Conservation (phyloP, 768 basidiomycete species). For the Auricularia auricula-judae region DNA sequence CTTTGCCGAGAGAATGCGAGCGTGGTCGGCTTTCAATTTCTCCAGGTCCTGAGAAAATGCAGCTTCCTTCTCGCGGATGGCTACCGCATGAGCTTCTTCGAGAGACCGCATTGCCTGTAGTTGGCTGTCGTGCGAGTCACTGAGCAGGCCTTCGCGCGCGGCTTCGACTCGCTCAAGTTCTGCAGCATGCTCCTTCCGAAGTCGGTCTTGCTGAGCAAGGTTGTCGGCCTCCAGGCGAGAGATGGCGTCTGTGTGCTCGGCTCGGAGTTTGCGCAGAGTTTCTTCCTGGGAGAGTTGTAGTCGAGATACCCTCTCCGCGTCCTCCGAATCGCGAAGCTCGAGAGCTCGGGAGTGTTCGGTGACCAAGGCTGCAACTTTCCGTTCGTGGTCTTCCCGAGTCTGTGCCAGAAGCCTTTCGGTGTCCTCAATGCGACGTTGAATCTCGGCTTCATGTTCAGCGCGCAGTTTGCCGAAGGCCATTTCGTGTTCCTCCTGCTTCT, state of each 20-base stretch:
- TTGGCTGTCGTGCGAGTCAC: slow-evolving; percentile 63
- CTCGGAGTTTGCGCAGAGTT: slow-evolving; percentile 63
- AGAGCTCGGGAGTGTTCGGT: slow-evolving; percentile 44
- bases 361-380: slow-evolving; percentile 32
- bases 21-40: slow-evolving; percentile 53
- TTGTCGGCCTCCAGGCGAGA: slow-evolving; percentile 34
- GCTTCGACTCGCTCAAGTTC: slow-evolving; percentile 68
- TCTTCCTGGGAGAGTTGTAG: slow-evolving; percentile 80
- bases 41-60: slow-evolving; percentile 56
- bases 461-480: slow-evolving; percentile 45
- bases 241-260: slow-evolving; percentile 39
- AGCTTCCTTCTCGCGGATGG: slow-evolving; percentile 54
- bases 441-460: slow-evolving; percentile 40
- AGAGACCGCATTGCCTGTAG: slow-evolving; percentile 50
- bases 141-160: slow-evolving; percentile 58
- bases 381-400: slow-evolving; percentile 44
- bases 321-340: slow-evolving; percentile 52
- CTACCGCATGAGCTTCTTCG: slow-evolving; percentile 61
- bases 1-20: slow-evolving; percentile 37
- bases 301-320: slow-evolving; percentile 44
- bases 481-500: slow-evolving; percentile 45
- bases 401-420: slow-evolving; percentile 38
- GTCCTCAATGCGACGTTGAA: slow-evolving; percentile 44
- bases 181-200: slow-evolving; percentile 66
- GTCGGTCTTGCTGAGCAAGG: slow-evolving; percentile 50